A percentile compares a stretch with the other conserved stretches of the same genome.
These are phyloP conservation scores for Mytilinidion resinicola DNA, from an alignment of 495 filamentous ascomycete genomes.

Conservation along the genomic window DNA sequence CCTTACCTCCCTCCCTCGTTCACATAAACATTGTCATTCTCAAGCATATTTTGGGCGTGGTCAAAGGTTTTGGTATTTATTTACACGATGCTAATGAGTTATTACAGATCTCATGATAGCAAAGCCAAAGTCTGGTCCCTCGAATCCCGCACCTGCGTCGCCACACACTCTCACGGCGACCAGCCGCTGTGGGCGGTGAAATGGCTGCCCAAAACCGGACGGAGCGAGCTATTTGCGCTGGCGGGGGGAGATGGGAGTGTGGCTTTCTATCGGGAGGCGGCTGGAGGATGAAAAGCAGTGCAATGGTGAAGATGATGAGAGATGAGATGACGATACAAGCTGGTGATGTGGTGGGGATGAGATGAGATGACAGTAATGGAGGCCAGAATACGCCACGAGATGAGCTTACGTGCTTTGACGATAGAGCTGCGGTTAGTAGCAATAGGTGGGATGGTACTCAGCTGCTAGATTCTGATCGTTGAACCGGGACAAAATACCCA, in stretches of 20 bases:
- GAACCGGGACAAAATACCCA: no score
- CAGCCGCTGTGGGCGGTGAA: constrained; percentile 78
- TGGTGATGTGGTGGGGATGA: no score
- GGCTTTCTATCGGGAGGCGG: constrained; percentile 84
- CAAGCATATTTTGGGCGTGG: background rate
- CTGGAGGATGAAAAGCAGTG: constrained; percentile 8
- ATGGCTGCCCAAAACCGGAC: constrained; percentile 72
- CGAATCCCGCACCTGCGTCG: constrained; percentile 73
- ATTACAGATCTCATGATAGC: constrained; percentile 65
- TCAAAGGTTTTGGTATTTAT: background rate
- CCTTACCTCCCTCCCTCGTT: background rate
- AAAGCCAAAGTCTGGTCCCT: constrained; percentile 95
- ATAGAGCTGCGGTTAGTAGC: no score
- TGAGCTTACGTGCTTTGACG: no score
- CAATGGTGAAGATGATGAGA: no score
- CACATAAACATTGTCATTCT: background rate
- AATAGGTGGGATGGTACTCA: no score
- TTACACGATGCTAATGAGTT: background rate
- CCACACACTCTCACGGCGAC: constrained; percentile 87
- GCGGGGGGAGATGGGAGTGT: constrained; percentile 75
- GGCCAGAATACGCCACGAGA: no score
- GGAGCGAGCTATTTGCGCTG: constrained; percentile 79
- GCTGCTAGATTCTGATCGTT: no score
- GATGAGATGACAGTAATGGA: no score
- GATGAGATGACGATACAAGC: no score